Evolutionary conservation across 345 rosid species (phyloP).

Genomic region (Kandelia obovata): DNA sequence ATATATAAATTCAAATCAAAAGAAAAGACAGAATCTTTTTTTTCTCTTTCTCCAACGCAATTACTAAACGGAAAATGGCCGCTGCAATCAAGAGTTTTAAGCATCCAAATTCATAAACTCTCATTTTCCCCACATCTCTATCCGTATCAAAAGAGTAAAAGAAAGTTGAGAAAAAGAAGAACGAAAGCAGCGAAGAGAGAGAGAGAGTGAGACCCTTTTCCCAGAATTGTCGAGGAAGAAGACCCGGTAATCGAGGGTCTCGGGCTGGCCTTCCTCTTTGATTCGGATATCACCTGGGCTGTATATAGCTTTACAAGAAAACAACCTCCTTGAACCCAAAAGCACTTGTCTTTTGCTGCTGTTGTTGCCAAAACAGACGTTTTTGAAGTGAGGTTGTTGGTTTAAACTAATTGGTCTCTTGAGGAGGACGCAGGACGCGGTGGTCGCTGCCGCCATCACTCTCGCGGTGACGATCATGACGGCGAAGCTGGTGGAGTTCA

Average conservation of each 20-base stretch:
- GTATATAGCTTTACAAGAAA: conserved; percentile 55
- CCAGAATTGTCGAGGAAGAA: conserved; percentile 66
- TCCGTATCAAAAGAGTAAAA: not conserved
- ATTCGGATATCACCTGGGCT: conserved; percentile 49
- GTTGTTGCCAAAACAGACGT: conserved; percentile 17
- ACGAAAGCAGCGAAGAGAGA: not conserved
- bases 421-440: conserved; percentile 42
- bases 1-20: not conserved
- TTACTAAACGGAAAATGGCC: not conserved
- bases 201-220: conserved; percentile 43
- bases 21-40: too few relatives aligned
- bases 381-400: conserved; percentile 21
- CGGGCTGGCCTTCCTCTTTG: conserved; percentile 71
- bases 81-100: not conserved
- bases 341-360: conserved; percentile 21
- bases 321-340: conserved; percentile 41
- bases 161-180: not conserved
- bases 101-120: not conserved
- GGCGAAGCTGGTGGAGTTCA: not conserved
- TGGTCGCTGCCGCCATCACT: conserved; percentile 39
- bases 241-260: conserved; percentile 74
- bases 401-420: conserved; percentile 33
- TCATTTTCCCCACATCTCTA: not conserved
- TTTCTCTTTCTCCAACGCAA: not conserved
- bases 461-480: conserved; percentile 53